Conservation (phyloP, 352 stramenopile species). For the Globisporangium nunn region DNA sequence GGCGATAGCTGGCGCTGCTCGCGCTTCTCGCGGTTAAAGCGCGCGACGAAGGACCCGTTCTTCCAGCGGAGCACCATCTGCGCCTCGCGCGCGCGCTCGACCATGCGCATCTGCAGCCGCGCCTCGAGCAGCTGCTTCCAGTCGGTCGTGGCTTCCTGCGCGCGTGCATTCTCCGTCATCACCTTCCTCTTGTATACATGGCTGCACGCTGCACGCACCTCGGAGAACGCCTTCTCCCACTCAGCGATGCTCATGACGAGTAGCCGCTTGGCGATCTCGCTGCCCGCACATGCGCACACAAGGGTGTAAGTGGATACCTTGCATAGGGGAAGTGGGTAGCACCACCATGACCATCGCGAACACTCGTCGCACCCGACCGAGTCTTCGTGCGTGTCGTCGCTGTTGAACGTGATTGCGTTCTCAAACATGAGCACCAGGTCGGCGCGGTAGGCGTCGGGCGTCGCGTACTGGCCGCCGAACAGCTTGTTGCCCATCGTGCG, state of each 20-base stretch:
- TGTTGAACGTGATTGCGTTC: conserved; percentile 86
- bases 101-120: conserved; percentile 41
- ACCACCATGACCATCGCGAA: neutral
- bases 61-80: conserved; percentile 58
- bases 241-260: conserved; percentile 34
- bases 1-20: conserved; percentile 24
- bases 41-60: conserved; percentile 69
- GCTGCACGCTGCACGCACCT: conserved; percentile 11
- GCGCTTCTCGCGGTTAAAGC: conserved; percentile 74
- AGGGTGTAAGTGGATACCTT: neutral
- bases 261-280: conserved; percentile 60
- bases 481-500: conserved; percentile 89
- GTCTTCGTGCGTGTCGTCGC: conserved; percentile 62
- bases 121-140: conserved; percentile 51
- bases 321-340: neutral
- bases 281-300: conserved; percentile 6
- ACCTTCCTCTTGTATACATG: neutral
- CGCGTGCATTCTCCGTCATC: neutral
- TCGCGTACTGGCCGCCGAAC: conserved; percentile 36
- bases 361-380: conserved; percentile 49
- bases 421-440: conserved; percentile 83
- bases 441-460: conserved; percentile 43
- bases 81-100: conserved; percentile 46
- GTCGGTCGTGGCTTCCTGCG: conserved; percentile 47
- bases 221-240: conserved; percentile 55